A percentile compares a stretch with the other conserved stretches of the same genome.
Conservation (phyloP, 1,284 basidiomycete genomes). For the Pseudozyma tsukubaensis region DNA sequence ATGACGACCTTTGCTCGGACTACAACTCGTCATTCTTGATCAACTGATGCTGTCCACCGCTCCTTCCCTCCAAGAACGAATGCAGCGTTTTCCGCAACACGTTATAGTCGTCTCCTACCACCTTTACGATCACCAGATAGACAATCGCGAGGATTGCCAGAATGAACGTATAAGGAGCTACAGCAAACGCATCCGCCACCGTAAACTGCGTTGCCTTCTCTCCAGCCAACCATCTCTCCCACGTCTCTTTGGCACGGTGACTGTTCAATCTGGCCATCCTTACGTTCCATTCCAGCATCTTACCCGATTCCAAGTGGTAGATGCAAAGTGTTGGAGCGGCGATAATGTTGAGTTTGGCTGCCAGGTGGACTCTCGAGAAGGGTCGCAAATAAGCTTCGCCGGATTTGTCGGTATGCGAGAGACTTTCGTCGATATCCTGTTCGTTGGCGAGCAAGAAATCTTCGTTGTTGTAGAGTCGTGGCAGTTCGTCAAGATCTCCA, state of each 20-base stretch:
- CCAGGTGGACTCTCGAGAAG: conserved; percentile 69
- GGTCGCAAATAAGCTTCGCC: conserved; percentile 68
- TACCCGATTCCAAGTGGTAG: conserved; percentile 62
- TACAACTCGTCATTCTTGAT: conserved; percentile 19
- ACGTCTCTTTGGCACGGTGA: conserved; percentile 46
- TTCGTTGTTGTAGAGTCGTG: conserved; percentile 60
- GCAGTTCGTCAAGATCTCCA: conserved; percentile 36
- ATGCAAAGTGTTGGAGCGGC: conserved; percentile 68
- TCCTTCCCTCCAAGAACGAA: conserved; percentile 10
- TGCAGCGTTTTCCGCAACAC: conserved; percentile 26
- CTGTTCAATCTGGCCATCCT: conserved; percentile 45
- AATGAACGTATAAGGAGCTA: conserved; percentile 47
- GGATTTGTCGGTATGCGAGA: conserved; percentile 57
- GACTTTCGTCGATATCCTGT: conserved; percentile 67
- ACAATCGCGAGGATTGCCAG: conserved; percentile 27
- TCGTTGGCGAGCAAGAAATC: conserved; percentile 69
- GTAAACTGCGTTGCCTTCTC: conserved; percentile 56
- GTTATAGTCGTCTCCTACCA: conserved; percentile 47
- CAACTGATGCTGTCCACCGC: conserved; percentile 4
- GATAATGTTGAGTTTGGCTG: conserved; percentile 68
- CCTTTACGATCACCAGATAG: conserved; percentile 43
- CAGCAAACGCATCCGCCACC: conserved; percentile 44
- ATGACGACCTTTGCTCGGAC: background rate
- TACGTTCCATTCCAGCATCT: conserved; percentile 66
- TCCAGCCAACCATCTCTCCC: conserved; percentile 63